Evolutionary conservation across 768 basidiomycete species (phyloP), one percentile per base, ranked within the genome.

Genomic region (Hysterangium stoloniferum): DNA sequence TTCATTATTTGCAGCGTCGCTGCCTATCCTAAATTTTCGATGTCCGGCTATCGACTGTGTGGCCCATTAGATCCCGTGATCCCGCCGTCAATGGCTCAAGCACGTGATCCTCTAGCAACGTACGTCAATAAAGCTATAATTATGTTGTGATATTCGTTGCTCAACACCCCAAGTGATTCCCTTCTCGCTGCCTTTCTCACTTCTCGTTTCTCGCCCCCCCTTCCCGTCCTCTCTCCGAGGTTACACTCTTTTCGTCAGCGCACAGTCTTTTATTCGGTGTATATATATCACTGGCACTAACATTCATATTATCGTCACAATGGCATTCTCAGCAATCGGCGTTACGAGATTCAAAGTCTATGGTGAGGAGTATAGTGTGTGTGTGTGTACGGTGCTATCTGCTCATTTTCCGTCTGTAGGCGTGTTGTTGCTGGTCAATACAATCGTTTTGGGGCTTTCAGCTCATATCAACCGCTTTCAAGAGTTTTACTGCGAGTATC

Each of bases 401-500:
- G n/a, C n/a, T n/a, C n/a, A n/a, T n/a, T n/a, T n/a, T 29, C 12
- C n/a, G n/a, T 37, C 8, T 6, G 27, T 53, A 79, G 77, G 65
- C 45, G 59, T 61, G 38, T 63, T 79, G 52, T 67, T 75, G 44
- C 42, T 76, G 28, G 59, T 75, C 48, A 73, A 77, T 57, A 62
- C 76, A 52, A 56, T 76, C 43, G 76, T 77, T 12, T 66, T 82
- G 34, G 78, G 69, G 9, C 68, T 80, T 45, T 69, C 79, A 0
- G 66, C 72, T 15, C 68, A 69, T 40, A 75, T 82, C 38, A 80
- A 80, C 62, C 58, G 64, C 20, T 80, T 76, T 59, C 75, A 79
- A 58, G 75, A 77, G 22, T 82, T 73, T 62, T 81, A 75, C 66
- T 82, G 79, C 80, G 52, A 57, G 76, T 67, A 5, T 22, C 29